Evolutionary conservation across 306 rosid genomes (phyloP).

Genomic region (Biancaea sappan): DNA sequence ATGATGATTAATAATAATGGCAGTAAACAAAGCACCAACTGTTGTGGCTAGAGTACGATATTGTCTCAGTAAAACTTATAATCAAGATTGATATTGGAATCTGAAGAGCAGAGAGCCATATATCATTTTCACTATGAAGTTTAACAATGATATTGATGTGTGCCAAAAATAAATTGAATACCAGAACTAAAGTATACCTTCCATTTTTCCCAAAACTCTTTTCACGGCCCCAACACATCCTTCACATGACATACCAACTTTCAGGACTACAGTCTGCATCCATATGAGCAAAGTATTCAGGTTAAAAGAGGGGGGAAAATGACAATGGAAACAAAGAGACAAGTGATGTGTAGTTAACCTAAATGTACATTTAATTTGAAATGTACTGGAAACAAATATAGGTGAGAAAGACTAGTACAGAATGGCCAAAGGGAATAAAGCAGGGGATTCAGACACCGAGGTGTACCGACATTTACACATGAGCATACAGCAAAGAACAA

Average conservation of each 20-base stretch:
- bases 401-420: background rate
- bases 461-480: background rate
- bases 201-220: constrained; percentile 86
- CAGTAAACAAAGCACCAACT: background rate
- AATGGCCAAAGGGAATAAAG: background rate
- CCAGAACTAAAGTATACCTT: constrained; percentile 53
- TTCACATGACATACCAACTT: constrained; percentile 92
- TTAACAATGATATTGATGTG: background rate
- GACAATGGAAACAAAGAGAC: background rate
- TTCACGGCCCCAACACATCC: constrained; percentile 94
- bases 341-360: no score
- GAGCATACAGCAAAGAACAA: constrained; percentile 5
- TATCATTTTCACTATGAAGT: background rate
- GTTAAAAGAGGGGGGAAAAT: background rate
- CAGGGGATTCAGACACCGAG: no score
- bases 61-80: background rate
- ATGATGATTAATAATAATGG: background rate
- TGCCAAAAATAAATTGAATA: background rate
- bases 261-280: constrained; percentile 83
- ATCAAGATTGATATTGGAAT: constrained; percentile 9
- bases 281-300: constrained; percentile 6
- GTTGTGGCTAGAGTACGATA: background rate
- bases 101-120: background rate
- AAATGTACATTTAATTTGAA: no score
- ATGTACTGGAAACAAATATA: background rate